phyloP scores from a whole-genome alignment of 176 grass and related monocot species.

The Panicum miliaceum region DNA sequence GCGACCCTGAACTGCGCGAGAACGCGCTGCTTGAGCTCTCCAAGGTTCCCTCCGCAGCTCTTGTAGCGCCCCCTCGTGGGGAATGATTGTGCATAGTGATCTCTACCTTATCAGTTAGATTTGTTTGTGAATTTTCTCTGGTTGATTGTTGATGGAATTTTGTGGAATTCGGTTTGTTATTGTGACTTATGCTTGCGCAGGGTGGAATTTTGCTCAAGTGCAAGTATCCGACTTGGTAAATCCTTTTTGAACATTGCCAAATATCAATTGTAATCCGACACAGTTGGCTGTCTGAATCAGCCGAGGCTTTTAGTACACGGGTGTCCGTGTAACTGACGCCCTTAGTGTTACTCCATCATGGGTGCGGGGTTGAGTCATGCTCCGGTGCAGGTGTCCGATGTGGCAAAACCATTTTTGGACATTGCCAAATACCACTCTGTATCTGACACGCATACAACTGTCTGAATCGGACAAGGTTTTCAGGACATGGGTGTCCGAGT shows the following conservation, averaged over 20 bases:
- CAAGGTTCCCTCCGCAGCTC: constrained; percentile 54
- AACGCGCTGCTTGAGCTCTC: constrained; percentile 97
- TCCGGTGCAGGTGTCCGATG: neutral
- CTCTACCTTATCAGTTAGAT: neutral
- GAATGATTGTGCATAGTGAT: neutral
- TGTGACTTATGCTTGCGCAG: neutral
- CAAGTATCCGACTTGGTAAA: neutral
- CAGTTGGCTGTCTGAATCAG: neutral
- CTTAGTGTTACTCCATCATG: neutral
- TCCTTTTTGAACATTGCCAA: neutral
- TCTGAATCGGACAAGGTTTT: neutral
- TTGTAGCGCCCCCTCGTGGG: neutral
- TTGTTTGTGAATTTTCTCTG: neutral
- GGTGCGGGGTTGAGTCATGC: neutral
- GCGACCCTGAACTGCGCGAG: constrained; percentile 89
- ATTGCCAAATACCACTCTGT: neutral
- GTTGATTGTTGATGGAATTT: neutral
- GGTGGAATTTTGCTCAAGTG: neutral
- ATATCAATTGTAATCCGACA: neutral
- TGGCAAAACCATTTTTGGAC: neutral
- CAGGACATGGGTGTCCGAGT: neutral
- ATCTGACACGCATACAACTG: neutral
- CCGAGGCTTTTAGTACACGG: neutral
- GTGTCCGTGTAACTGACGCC: neutral
- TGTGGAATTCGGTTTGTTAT: constrained; percentile 12